phyloP scores from a whole-genome alignment of 2,329 filamentous ascomycete genomes.

The Didymella pinodella region DNA sequence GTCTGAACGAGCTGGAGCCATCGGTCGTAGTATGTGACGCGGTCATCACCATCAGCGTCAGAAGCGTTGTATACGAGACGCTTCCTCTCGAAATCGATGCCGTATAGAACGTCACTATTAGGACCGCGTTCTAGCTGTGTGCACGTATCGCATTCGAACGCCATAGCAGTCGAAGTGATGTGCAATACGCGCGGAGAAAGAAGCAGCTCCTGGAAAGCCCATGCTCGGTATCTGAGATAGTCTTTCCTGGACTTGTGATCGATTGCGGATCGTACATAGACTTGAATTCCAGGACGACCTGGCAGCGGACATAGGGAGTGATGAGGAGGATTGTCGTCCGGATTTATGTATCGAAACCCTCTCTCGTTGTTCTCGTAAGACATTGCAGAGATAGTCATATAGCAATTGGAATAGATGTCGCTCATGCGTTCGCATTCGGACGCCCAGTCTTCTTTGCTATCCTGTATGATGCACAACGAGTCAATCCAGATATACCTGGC shows the following conservation, averaged over 20 bases:
- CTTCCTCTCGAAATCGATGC: slow-evolving; percentile 8
- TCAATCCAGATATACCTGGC: slow-evolving; percentile 22
- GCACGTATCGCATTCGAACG: slow-evolving; percentile 27
- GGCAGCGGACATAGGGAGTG: slow-evolving; percentile 6
- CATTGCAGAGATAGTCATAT: slow-evolving; percentile 16
- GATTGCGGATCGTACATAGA: slow-evolving; percentile 11
- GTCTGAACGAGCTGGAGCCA: slow-evolving; percentile 16
- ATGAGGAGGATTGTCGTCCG: slow-evolving; percentile 1
- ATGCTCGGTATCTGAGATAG: slow-evolving; percentile 16
- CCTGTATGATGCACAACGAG: slow-evolving; percentile 18
- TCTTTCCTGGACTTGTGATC: slow-evolving; percentile 15
- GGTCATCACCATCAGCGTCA: background rate
- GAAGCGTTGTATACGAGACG: slow-evolving; percentile 2
- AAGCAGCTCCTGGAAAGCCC: slow-evolving; percentile 34
- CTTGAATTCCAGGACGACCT: background rate
- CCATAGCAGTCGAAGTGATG: slow-evolving; percentile 23
- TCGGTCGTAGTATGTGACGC: slow-evolving; percentile 4
- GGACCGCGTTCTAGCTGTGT: slow-evolving; percentile 13
- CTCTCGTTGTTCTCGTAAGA: slow-evolving; percentile 15
- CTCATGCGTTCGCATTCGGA: slow-evolving; percentile 13
- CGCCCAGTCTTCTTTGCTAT: slow-evolving; percentile 19
- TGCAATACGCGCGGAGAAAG: slow-evolving; percentile 31
- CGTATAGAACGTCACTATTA: slow-evolving; percentile 8
- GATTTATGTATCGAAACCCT: slow-evolving; percentile 3
- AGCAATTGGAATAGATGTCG: slow-evolving; percentile 14